Conservation (phyloP, 1,284 basidiomycete genomes). For the Coriolopsis trogii region DNA sequence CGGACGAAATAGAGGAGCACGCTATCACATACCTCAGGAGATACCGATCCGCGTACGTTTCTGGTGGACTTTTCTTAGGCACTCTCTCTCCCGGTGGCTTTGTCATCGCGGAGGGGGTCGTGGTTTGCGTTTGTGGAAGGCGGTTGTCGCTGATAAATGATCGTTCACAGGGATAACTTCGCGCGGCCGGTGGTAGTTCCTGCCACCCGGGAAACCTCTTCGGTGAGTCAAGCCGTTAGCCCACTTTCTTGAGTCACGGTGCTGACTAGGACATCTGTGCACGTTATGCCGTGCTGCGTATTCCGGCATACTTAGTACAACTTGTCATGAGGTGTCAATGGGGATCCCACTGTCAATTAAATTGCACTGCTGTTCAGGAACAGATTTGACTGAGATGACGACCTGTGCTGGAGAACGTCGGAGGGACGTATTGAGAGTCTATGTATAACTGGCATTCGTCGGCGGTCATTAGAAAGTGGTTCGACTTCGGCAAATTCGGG, state of each 20-base stretch:
- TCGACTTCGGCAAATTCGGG: slow-evolving; percentile 18
- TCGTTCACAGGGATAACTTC: slow-evolving; percentile 28
- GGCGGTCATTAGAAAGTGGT: slow-evolving; percentile 15
- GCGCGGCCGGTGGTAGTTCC: slow-evolving; percentile 30
- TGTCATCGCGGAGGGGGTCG: slow-evolving; percentile 7
- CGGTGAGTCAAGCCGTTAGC: slow-evolving; percentile 26
- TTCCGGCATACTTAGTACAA: slow-evolving; percentile 10
- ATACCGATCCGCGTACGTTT: slow-evolving; percentile 79
- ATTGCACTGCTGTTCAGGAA: neutral
- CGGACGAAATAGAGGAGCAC: slow-evolving; percentile 87
- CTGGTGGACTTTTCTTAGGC: neutral
- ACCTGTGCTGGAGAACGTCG: neutral
- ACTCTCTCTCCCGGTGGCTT: neutral
- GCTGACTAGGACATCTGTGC: slow-evolving; percentile 7
- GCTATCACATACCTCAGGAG: slow-evolving; percentile 92
- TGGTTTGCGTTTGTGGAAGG: slow-evolving; percentile 12
- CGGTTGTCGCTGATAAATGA: slow-evolving; percentile 14
- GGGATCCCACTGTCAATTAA: slow-evolving; percentile 3
- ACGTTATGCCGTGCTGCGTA: neutral
- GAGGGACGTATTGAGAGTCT: slow-evolving; percentile 3
- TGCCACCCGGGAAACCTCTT: slow-evolving; percentile 26
- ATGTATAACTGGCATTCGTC: slow-evolving; percentile 20
- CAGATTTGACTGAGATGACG: neutral
- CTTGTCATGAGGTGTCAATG: slow-evolving; percentile 13
- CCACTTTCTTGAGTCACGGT: slow-evolving; percentile 14